Percentiles rank a stretch among this genome's conserved stretches.
These are phyloP conservation scores for Cystobasidiaceae sp. DNA, from an alignment of 1,284 basidiomycete species.

Conservation along the genomic window DNA sequence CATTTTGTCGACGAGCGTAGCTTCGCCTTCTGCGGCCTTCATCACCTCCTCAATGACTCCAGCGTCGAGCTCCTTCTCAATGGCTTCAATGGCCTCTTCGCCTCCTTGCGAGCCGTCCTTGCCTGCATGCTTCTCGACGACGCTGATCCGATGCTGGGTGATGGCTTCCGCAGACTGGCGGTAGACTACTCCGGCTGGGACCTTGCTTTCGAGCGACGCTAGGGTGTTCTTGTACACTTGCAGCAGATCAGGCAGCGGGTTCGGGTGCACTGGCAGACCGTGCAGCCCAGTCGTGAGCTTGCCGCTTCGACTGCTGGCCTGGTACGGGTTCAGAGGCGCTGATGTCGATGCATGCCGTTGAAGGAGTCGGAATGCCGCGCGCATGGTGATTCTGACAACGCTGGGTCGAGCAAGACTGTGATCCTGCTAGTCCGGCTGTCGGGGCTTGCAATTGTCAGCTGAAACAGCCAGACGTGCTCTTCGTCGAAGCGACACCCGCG, in stretches of 20 bases:
- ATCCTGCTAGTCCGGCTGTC: neutral
- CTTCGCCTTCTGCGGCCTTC: constrained; percentile 76
- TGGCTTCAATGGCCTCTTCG: constrained; percentile 55
- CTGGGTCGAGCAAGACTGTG: no score
- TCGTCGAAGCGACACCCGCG: neutral
- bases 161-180: constrained; percentile 83
- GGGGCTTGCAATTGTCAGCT: neutral
- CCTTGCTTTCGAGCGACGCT: constrained; percentile 56
- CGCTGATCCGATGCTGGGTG: constrained; percentile 71
- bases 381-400: constrained; percentile 3
- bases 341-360: constrained; percentile 10
- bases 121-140: constrained; percentile 55
- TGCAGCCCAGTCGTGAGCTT: constrained; percentile 75
- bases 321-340: constrained; percentile 19
- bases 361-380: constrained; percentile 16
- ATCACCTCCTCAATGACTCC: constrained; percentile 80
- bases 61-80: constrained; percentile 67
- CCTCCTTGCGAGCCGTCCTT: constrained; percentile 52
- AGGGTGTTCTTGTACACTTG: constrained; percentile 77
- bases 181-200: constrained; percentile 80
- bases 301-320: constrained; percentile 2
- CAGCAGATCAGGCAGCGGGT: constrained; percentile 71
- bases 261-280: constrained; percentile 58
- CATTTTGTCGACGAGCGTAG: constrained; percentile 74
- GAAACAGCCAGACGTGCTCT: neutral